Base-by-base conservation (phyloP, 306 rosid genomes). In the Vachellia pachyceras region DNA sequence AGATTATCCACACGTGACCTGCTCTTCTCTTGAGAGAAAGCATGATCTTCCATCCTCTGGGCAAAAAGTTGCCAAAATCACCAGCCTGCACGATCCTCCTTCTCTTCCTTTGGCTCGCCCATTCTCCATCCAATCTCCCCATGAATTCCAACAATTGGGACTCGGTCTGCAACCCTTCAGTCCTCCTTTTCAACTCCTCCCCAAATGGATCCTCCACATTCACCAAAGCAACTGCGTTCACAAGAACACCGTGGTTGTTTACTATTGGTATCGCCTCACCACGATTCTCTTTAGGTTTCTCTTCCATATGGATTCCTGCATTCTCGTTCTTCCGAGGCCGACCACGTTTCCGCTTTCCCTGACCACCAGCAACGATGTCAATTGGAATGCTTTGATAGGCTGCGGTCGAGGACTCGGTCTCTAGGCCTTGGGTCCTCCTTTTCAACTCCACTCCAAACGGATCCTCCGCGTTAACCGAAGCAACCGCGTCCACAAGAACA, bases 311-410 rank as follows among this genome's bases (percentile, higher is more conserved):
- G 13, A 80, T 18, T 36, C 4, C 42, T 73, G 23, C 76, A 80
- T 39, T 84, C 57, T 81, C 82, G 8, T 75, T 71, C 90, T 84
- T 92, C 6, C 94, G 80, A 12, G 97, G 96, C 85, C 96, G 87
- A 55, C 97, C 98, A 25, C 97, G 91, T 89, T 88, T 91, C 66
- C 98, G 85, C 88, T 88, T 87, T 52, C 47, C 73, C 65, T 65
- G 72, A 37, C 49, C 10, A 13, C 45, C 35, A 1, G 55, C 79
- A 5, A 40, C 73, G 14, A 82, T 35, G 5, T 60, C 77, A 47
- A 69, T 40, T 3, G 90, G 73, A 63, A 77, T 42, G 69, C 35
- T 44, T 54, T 29, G 82, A 13, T 37, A 7, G 45, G 71, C 12
- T 3, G 15, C 47, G 8, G 73, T 61, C 20, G 57, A 68, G 4